Evolutionary conservation across 2,329 filamentous ascomycete genomes (phyloP).

Genomic region (Atkinsonella hypoxylon): DNA sequence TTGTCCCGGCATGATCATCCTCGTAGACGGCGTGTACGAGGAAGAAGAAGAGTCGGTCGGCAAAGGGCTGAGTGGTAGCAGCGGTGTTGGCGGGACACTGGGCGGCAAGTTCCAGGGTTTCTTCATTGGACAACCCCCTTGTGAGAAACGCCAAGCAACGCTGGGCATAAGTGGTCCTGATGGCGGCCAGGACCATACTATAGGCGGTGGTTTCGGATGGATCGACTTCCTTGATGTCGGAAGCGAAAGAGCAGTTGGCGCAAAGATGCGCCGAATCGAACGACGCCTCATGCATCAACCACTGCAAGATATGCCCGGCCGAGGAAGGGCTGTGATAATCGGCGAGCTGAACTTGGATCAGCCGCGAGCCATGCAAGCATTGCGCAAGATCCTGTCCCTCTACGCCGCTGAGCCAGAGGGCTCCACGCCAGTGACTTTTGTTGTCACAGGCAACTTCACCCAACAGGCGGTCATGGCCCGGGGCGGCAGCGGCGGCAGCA

Average conservation of each 20-base stretch:
- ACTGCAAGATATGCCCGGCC: slow-evolving; percentile 22
- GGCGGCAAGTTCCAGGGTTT: slow-evolving; percentile 88
- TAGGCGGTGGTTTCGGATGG: slow-evolving; percentile 85
- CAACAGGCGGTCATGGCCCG: slow-evolving; percentile 52
- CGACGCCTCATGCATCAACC: slow-evolving; percentile 46
- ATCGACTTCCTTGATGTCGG: slow-evolving; percentile 90
- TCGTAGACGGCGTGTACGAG: slow-evolving; percentile 93
- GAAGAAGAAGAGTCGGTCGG: slow-evolving; percentile 69
- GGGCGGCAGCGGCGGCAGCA: slow-evolving; percentile 65
- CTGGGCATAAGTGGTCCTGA: slow-evolving; percentile 56
- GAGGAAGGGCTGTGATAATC: slow-evolving; percentile 57
- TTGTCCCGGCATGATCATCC: slow-evolving; percentile 86
- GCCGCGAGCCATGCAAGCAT: slow-evolving; percentile 66
- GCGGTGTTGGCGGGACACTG: slow-evolving; percentile 78
- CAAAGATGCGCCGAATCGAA: slow-evolving; percentile 74
- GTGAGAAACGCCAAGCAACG: slow-evolving; percentile 70
- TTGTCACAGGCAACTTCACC: slow-evolving; percentile 78
- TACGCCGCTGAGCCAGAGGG: slow-evolving; percentile 57
- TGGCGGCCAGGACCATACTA: slow-evolving; percentile 45
- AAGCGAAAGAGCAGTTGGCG: slow-evolving; percentile 72
- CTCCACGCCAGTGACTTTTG: slow-evolving; percentile 62
- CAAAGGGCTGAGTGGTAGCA: slow-evolving; percentile 60
- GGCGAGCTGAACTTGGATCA: slow-evolving; percentile 81
- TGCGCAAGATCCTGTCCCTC: slow-evolving; percentile 63
- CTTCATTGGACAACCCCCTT: slow-evolving; percentile 83